Evolutionary conservation across 169 alveolate genomes (phyloP).

Genomic region (Plasmodium fragile): DNA sequence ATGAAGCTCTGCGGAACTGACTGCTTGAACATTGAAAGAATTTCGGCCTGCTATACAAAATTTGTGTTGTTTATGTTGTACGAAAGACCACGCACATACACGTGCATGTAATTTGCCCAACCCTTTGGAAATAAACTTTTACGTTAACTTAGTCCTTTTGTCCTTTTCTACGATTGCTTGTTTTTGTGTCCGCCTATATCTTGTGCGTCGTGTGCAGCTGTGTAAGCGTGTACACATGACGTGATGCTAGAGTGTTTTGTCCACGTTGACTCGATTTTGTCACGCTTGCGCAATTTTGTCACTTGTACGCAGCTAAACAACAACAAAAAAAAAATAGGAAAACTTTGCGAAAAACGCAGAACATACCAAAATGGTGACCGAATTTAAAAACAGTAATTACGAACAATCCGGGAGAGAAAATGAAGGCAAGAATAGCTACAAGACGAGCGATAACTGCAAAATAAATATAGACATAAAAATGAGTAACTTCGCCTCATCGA

Average conservation of each 20-base stretch:
- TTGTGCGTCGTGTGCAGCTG: not conserved
- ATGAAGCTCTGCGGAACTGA: not conserved
- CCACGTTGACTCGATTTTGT: not conserved
- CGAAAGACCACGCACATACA: not conserved
- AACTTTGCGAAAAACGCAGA: not conserved
- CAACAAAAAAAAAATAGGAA: not conserved
- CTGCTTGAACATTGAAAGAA: not conserved
- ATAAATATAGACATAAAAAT: conserved; percentile 24
- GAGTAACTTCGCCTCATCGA: not conserved
- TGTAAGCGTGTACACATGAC: not conserved
- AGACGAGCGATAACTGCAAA: not conserved
- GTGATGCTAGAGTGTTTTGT: not conserved
- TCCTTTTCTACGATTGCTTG: not conserved
- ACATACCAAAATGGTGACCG: not conserved
- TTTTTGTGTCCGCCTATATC: not conserved
- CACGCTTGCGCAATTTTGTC: not conserved
- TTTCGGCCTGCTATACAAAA: not conserved
- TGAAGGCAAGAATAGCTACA: conserved; percentile 3
- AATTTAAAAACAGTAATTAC: not conserved
- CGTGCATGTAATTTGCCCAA: not conserved
- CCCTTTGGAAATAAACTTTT: not conserved
- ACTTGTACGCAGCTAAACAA: not conserved
- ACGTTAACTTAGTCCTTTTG: not conserved
- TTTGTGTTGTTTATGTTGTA: not conserved
- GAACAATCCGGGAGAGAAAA: conserved; percentile 13